These are phyloP conservation scores for Pascua guehoae DNA, from an alignment of 1,284 basidiomycete genomes.

Conservation along the genomic window DNA sequence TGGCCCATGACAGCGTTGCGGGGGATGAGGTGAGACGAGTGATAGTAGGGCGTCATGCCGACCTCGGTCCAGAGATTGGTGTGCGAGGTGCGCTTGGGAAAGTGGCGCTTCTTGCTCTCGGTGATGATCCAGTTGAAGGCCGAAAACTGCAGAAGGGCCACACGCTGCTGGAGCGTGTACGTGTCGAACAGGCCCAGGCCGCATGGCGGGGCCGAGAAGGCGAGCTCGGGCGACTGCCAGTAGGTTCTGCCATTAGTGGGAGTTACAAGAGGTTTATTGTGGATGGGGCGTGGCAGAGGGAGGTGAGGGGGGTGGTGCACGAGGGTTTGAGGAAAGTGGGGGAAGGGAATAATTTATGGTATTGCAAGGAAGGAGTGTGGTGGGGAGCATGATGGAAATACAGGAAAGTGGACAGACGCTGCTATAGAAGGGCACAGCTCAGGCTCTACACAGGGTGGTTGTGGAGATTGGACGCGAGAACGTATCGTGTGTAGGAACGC, in stretches of 20 bases:
- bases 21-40: neutral
- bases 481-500: no score
- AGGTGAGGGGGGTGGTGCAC: no score
- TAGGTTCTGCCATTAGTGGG: neutral
- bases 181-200: neutral
- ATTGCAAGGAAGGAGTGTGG: no score
- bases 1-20: neutral
- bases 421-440: no score
- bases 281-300: no score
- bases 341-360: no score
- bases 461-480: no score
- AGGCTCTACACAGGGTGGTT: no score
- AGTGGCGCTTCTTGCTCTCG: constrained; percentile 1
- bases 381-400: no score
- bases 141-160: constrained; percentile 4
- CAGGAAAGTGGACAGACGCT: no score
- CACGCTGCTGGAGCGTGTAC: constrained; percentile 4
- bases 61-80: constrained; percentile 2
- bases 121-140: constrained; percentile 10
- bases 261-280: no score
- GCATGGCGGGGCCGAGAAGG: constrained; percentile 1
- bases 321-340: no score
- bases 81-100: neutral
- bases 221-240: neutral
- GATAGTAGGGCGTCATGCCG: neutral